These are phyloP conservation scores for Aulographum hederae DNA, from an alignment of 2,329 filamentous ascomycete genomes.

Conservation along the genomic window DNA sequence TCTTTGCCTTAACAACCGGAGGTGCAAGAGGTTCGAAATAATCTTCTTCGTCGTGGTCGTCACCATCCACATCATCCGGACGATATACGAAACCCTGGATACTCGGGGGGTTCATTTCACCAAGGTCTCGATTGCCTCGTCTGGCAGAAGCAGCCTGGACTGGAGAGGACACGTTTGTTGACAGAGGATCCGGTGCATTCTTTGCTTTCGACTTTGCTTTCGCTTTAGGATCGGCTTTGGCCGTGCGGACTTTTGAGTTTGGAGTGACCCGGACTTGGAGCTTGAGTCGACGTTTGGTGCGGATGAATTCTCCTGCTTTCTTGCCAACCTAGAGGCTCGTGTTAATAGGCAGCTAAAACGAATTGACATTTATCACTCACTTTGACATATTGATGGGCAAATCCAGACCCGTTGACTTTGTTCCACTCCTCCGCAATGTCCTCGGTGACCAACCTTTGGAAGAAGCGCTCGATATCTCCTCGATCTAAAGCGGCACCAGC, in stretches of 20 bases:
- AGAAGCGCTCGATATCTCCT: constrained; percentile 67
- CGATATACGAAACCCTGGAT: constrained; percentile 15
- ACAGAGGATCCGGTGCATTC: constrained; percentile 27
- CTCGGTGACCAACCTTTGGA: constrained; percentile 56
- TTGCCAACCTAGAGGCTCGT: no score
- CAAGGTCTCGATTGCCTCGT: constrained; percentile 11
- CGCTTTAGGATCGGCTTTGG: constrained; percentile 11
- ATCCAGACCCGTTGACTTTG: constrained; percentile 39
- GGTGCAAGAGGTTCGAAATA: constrained; percentile 37
- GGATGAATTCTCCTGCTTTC: not conserved
- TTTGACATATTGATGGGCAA: constrained; percentile 56
- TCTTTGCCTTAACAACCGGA: constrained; percentile 15
- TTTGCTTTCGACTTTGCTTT: constrained; percentile 6
- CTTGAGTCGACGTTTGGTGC: constrained; percentile 19
- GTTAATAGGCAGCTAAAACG: no score
- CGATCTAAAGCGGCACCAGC: constrained; percentile 47
- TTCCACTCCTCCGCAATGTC: constrained; percentile 58
- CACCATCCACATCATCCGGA: constrained; percentile 17
- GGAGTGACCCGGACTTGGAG: constrained; percentile 35
- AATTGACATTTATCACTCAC: constrained; percentile 30
- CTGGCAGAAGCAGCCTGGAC: constrained; percentile 26
- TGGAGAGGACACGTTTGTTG: constrained; percentile 51
- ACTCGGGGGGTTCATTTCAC: constrained; percentile 1
- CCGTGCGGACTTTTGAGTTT: constrained; percentile 17
- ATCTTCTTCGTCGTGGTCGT: constrained; percentile 16